A percentile compares a stretch with the other conserved stretches of the same genome.
Evolutionary conservation across 345 rosid genomes (phyloP).

Genomic region (Alliaria petiolata): DNA sequence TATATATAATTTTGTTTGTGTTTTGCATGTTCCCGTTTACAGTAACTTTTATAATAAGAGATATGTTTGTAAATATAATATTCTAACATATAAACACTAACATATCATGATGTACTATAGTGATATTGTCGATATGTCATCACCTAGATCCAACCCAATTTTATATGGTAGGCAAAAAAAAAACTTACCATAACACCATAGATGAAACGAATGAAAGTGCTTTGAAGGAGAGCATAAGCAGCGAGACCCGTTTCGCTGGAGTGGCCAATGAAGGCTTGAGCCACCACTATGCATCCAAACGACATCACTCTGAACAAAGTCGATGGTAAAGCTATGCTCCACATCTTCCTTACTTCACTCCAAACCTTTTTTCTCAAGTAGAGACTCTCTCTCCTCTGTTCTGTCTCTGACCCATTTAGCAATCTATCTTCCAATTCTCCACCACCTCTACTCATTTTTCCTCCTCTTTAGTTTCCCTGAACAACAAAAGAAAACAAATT

Average conservation of each 20-base stretch:
- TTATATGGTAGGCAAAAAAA: too few relatives aligned
- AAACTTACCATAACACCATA: slow-evolving; percentile 41
- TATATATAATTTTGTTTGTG: background rate
- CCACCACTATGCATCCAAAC: slow-evolving; percentile 47
- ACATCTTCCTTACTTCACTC: slow-evolving; percentile 32
- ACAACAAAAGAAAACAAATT: background rate
- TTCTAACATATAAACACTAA: background rate
- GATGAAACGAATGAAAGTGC: slow-evolving; percentile 38
- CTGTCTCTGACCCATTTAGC: slow-evolving; percentile 19
- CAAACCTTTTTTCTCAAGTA: slow-evolving; percentile 24
- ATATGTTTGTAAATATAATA: background rate
- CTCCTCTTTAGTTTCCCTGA: background rate
- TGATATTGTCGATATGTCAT: background rate
- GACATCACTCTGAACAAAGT: slow-evolving; percentile 43
- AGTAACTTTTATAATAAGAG: background rate
- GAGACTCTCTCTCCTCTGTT: slow-evolving; percentile 18
- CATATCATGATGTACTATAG: background rate
- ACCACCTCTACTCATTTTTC: slow-evolving; percentile 12
- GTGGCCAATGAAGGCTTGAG: slow-evolving; percentile 55
- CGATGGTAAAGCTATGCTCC: slow-evolving; percentile 56
- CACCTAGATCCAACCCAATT: background rate
- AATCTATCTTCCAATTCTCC: slow-evolving; percentile 34
- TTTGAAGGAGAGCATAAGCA: slow-evolving; percentile 45
- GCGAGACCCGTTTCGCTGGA: slow-evolving; percentile 39
- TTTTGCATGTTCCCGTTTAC: background rate